Conservation (phyloP, 768 basidiomycete genomes). For the Collybiopsis confluens region DNA sequence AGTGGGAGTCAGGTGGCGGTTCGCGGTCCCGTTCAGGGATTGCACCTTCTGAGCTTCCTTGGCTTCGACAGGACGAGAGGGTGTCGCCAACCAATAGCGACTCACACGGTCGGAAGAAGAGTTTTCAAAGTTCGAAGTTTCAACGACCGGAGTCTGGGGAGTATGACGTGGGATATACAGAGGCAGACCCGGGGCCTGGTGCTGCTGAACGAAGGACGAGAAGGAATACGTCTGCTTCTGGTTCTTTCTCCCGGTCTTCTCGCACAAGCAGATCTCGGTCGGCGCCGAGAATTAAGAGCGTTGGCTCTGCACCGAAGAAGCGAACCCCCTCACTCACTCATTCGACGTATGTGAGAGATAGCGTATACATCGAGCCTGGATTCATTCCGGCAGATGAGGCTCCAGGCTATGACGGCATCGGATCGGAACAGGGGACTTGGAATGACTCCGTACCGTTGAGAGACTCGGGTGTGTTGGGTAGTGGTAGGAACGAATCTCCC, state of each 20-base stretch:
- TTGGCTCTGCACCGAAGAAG: conserved; percentile 33
- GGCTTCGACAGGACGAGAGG: not conserved
- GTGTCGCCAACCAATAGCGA: not conserved
- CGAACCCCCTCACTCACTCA: conserved; percentile 28
- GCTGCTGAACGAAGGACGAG: not conserved
- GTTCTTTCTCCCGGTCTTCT: not conserved
- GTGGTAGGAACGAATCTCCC: conserved; percentile 19
- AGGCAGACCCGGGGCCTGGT: conserved; percentile 11
- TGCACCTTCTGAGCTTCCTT: not conserved
- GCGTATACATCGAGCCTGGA: conserved; percentile 30
- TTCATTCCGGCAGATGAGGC: conserved; percentile 24
- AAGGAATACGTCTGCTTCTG: not conserved
- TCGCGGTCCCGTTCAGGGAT: not conserved
- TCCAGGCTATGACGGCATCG: conserved; percentile 18
- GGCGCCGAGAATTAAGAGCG: conserved; percentile 33
- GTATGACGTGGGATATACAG: conserved; percentile 13
- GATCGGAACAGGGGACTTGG: conserved; percentile 10
- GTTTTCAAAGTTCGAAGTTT: conserved; percentile 16
- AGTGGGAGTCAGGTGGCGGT: not conserved
- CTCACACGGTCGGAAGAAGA: conserved; percentile 3
- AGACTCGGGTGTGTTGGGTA: conserved; percentile 31
- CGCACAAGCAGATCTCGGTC: not conserved
- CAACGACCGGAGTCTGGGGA: conserved; percentile 9
- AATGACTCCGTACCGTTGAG: conserved; percentile 16
- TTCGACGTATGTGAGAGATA: conserved; percentile 19